These are phyloP conservation scores for Fraxinus ornus DNA, from an alignment of 305 asterid genomes.

Conservation along the genomic window DNA sequence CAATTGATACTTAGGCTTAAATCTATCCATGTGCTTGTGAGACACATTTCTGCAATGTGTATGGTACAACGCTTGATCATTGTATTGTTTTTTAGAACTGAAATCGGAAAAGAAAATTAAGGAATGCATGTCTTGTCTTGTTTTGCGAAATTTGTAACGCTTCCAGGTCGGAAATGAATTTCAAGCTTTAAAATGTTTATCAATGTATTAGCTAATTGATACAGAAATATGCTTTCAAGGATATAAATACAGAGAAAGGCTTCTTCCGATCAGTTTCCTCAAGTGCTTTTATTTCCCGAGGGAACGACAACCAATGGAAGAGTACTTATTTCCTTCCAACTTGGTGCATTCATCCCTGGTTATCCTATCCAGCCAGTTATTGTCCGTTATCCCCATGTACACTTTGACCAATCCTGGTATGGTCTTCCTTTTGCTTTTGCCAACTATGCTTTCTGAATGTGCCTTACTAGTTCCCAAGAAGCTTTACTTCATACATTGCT, in stretches of 20 bases:
- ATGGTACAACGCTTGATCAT: neutral
- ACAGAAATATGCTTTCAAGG: conserved; percentile 91
- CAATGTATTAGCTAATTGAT: conserved; percentile 86
- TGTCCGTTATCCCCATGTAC: conserved; percentile 89
- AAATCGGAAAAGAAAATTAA: conserved; percentile 3
- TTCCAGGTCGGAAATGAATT: conserved; percentile 28
- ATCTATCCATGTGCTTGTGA: neutral
- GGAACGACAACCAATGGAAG: conserved; percentile 99
- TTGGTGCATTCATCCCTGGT: conserved; percentile 96
- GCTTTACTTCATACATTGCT: conserved; percentile 12
- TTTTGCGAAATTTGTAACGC: neutral
- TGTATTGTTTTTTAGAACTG: neutral
- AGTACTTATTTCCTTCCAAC: conserved; percentile 81
- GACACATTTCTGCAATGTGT: neutral
- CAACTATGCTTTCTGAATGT: neutral
- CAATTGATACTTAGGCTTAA: neutral
- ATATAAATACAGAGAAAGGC: conserved; percentile 98
- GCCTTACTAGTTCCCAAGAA: conserved; percentile 13
- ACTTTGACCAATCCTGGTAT: conserved; percentile 99
- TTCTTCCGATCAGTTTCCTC: conserved; percentile 76
- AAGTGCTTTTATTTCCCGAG: conserved; percentile 97
- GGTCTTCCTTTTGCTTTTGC: conserved; percentile 18
- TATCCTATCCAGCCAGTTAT: conserved; percentile 90
- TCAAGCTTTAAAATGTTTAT: conserved; percentile 35
- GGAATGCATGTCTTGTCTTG: neutral